A percentile compares a stretch with the other conserved stretches of the same genome.
Conservation (phyloP, 441 rosid species). For the Lagerstroemia fauriei region DNA sequence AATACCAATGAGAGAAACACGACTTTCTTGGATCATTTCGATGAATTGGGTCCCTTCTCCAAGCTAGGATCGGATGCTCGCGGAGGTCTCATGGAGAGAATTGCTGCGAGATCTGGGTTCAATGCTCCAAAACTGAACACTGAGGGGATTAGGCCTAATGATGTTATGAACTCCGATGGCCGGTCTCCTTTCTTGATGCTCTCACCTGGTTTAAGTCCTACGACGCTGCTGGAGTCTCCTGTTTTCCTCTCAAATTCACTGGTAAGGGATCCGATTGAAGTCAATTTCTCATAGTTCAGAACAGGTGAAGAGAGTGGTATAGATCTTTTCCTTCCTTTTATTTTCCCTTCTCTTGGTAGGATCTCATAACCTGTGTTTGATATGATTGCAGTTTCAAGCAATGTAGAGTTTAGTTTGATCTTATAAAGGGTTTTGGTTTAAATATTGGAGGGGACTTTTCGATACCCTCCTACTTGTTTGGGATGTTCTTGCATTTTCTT, state of each 20-base stretch:
- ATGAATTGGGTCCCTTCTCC: constrained; percentile 39
- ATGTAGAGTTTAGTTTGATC: no score
- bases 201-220: constrained; percentile 72
- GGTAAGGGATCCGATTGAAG: constrained; percentile 39
- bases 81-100: constrained; percentile 63
- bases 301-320: neutral
- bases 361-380: no score
- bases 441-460: no score
- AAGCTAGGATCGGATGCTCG: constrained; percentile 50
- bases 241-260: constrained; percentile 64
- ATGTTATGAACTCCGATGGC: constrained; percentile 44
- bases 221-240: constrained; percentile 68
- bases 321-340: neutral
- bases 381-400: no score
- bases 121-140: constrained; percentile 65
- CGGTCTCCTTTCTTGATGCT: constrained; percentile 63
- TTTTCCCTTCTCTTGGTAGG: no score
- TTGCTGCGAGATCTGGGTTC: constrained; percentile 72
- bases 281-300: neutral
- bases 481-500: neutral
- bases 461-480: neutral
- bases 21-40: constrained; percentile 27
- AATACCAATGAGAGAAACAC: constrained; percentile 34
- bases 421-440: no score
- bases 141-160: constrained; percentile 51